These are phyloP conservation scores for Stylonectria norvegica DNA, from an alignment of 2,329 filamentous ascomycete genomes.

Conservation along the genomic window DNA sequence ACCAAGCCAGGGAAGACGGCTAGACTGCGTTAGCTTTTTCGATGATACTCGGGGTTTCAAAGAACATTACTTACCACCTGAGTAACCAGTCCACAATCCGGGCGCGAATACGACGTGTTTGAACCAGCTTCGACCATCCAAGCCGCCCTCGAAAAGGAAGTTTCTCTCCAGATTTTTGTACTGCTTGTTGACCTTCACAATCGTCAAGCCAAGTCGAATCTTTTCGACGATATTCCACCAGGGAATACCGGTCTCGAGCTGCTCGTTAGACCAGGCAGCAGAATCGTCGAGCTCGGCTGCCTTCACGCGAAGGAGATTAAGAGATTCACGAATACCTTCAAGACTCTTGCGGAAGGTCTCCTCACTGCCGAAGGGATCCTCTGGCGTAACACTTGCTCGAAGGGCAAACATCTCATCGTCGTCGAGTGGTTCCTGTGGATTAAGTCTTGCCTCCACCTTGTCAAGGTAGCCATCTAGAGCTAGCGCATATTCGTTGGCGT, in stretches of 20 bases:
- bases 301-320: slow-evolving; percentile 36
- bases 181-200: slow-evolving; percentile 68
- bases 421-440: slow-evolving; percentile 22
- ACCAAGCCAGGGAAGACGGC: slow-evolving; percentile 61
- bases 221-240: slow-evolving; percentile 77
- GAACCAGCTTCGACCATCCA: slow-evolving; percentile 83
- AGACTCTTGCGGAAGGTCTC: slow-evolving; percentile 40
- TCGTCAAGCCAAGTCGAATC: slow-evolving; percentile 58
- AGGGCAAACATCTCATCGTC: slow-evolving; percentile 31
- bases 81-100: slow-evolving; percentile 86
- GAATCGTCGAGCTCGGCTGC: slow-evolving; percentile 45
- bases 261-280: slow-evolving; percentile 40
- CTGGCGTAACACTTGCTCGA: slow-evolving; percentile 24
- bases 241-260: slow-evolving; percentile 55
- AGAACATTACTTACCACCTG: slow-evolving; percentile 56
- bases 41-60: too few relatives aligned
- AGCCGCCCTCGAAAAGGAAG: slow-evolving; percentile 71
- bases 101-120: slow-evolving; percentile 95
- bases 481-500: slow-evolving; percentile 61
- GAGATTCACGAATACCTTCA: slow-evolving; percentile 35
- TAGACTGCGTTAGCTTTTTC: slow-evolving; percentile 19
- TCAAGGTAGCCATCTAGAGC: slow-evolving; percentile 52
- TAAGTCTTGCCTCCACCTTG: slow-evolving; percentile 48
- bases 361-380: slow-evolving; percentile 33
- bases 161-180: slow-evolving; percentile 82